Conservation (phyloP, 1,284 basidiomycete genomes). For the Ceratobasidium sp. region DNA sequence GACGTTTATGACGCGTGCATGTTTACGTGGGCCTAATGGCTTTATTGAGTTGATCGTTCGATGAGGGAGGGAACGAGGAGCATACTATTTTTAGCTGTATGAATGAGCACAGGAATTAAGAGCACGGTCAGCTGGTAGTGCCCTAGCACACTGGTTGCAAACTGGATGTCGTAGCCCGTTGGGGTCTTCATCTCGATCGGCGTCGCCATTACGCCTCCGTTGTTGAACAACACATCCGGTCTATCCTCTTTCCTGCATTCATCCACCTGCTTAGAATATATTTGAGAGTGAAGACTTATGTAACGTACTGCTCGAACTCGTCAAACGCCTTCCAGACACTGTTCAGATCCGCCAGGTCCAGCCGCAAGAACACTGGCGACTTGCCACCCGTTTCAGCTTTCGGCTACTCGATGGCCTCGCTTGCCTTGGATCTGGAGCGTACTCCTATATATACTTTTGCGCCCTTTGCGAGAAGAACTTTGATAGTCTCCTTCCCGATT, state of each 20-base stretch:
- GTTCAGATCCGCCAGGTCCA: constrained; percentile 66
- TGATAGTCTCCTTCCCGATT: constrained; percentile 42
- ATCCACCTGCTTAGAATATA: no score
- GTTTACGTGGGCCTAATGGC: not conserved
- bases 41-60: not conserved
- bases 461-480: constrained; percentile 57
- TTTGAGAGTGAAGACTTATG: no score
- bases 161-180: constrained; percentile 65
- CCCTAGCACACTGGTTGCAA: constrained; percentile 66
- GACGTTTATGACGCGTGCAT: constrained; percentile 19
- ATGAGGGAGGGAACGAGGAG: not conserved
- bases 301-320: constrained; percentile 58
- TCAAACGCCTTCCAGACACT: constrained; percentile 60
- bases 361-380: constrained; percentile 60
- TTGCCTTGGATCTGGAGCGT: constrained; percentile 58
- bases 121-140: constrained; percentile 61
- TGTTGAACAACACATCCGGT: constrained; percentile 62
- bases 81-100: constrained; percentile 22
- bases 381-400: constrained; percentile 52
- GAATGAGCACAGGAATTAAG: constrained; percentile 58
- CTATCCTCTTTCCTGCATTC: constrained; percentile 55
- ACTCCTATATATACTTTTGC: constrained; percentile 72
- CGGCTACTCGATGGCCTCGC: constrained; percentile 43
- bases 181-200: constrained; percentile 56
- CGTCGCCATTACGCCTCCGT: constrained; percentile 64